Conservation (phyloP, 1,139 yeast genomes). For the Magnusiomyces ingens region DNA sequence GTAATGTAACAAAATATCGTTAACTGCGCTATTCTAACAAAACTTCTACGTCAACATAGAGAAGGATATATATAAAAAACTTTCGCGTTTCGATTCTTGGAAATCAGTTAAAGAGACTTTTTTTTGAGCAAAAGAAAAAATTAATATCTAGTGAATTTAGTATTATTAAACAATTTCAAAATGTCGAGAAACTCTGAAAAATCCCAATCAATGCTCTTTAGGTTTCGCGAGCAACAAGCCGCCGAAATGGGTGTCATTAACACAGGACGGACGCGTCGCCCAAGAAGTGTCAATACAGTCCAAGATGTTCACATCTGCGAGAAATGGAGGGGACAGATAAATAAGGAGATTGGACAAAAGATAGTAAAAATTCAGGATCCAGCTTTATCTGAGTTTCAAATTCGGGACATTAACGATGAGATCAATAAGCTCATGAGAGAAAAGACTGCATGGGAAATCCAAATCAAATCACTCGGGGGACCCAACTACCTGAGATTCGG, state of each 20-base stretch:
- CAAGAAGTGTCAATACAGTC: conserved; percentile 52
- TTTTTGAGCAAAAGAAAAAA: too few species aligned
- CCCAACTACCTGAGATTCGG: conserved; percentile 45
- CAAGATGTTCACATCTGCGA: conserved; percentile 61
- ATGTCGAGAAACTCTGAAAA: conserved; percentile 78
- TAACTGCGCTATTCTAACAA: neutral
- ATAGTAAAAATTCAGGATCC: conserved; percentile 61
- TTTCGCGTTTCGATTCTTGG: too few species aligned
- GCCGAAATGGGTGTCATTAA: conserved; percentile 56
- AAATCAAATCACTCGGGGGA: conserved; percentile 63
- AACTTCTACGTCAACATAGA: too few species aligned
- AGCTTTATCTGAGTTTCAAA: conserved; percentile 49
- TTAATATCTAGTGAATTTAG: too few species aligned
- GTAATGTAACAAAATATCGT: neutral
- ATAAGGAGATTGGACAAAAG: conserved; percentile 57
- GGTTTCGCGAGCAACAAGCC: conserved; percentile 57
- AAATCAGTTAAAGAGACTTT: too few species aligned
- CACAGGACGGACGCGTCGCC: conserved; percentile 42
- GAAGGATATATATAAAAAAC: too few species aligned
- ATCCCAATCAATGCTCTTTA: conserved; percentile 62
- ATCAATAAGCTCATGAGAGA: conserved; percentile 64
- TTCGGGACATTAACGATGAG: conserved; percentile 71
- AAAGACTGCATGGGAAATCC: conserved; percentile 71
- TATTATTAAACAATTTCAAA: too few species aligned
- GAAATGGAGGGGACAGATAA: conserved; percentile 61